Base-by-base conservation (phyloP, 495 filamentous ascomycete genomes). In the Aspergillus egyptiacus region DNA sequence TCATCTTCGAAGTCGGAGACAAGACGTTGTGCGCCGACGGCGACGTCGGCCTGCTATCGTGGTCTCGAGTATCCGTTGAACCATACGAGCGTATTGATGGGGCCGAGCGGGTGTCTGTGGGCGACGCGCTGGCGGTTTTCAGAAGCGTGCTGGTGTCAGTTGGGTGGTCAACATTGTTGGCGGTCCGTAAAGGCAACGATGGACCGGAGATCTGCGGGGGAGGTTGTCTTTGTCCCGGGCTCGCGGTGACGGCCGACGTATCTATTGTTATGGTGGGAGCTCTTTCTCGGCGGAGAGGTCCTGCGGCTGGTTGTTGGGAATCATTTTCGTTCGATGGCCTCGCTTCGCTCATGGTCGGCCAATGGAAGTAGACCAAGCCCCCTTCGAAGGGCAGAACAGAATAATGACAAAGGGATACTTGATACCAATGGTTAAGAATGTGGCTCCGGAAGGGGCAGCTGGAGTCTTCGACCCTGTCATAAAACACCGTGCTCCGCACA, bases 11-110 rank as follows among this genome's bases (percentile, higher is more conserved):
- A 14, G 76, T 68, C 1, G 84, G 86, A 11, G 85, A 91, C 5
- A 87, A 91, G 42, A 95, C 67, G 68, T 96, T 94, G 65, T 95
- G 90, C 0, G 89, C 86, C 34, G 89, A 95, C 0, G 89, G 86
- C 34, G 89, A 95, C 0, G 85, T 89, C n/a, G 89, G 90, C 45
- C 87, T 74, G 59, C 83, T 87, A 48, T 88, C 85, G 58, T 72
- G 78, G 54, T 89, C 84, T 53, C 73, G 77, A 58, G 76, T 80
- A 50, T 95, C 88, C 36, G 87, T 88, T 3, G 86, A 89, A 43
- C 71, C 73, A 25, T 79, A 74, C 17, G 72, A 74, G 42, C 81
- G 78, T 30, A 83, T 67, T 28, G 67, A 70, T 5, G 59, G 72
- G 0, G 77, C 67, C 20, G 69, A 73, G 43, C 80, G 78, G 38